Base-by-base conservation (phyloP, 345 rosid species). In the Microthlaspi erraticum region DNA sequence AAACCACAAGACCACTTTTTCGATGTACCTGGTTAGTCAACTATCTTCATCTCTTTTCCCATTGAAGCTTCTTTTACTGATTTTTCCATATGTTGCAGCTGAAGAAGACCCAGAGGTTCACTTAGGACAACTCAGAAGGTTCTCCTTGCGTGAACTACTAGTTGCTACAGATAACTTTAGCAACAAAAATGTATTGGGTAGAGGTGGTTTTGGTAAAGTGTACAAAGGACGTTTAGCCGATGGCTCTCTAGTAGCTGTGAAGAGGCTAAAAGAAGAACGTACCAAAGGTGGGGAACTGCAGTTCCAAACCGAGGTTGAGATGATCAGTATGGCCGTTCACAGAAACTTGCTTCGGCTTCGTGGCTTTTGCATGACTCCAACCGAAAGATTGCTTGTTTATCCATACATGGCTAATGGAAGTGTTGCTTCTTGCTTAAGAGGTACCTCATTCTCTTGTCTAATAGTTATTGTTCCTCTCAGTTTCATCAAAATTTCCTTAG, bases 311-410 rank as follows among this genome's bases (percentile, higher is more conserved):
- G 97, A 93, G 79, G 92, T 93, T 31, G 97, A 93, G 81, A 82
- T 93, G 83, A 90, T 93, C 42, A 93, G 98, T 76, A 83, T 90
- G 98, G 98, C 98, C 16, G 97, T 88, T 63, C 96, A 93, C 70
- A 83, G 92, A 63, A 90, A 93, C 76, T 77, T 93, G 74, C 91
- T 93, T 73, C 87, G 92, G 34, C 83, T 88, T 37, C 89, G 83
- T 61, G 97, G 98, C 39, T 93, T 93, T 84, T 93, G 97, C 83
- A 90, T 93, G 93, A 88, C 97, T 6, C 93, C 93, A 10, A 93
- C 98, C 3, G 98, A 93, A 72, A 83, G 98, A 64, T 74, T 93
- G 70, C 89, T 93, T 55, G 93, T 93, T 51, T 93, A 93, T 80
- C 97, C 97, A 20, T 93, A 10, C 60, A 93, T 93, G 97, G 77